Evolutionary conservation across 202 grass and related monocot genomes (phyloP).

Genomic region (Alloteropsis angusta): DNA sequence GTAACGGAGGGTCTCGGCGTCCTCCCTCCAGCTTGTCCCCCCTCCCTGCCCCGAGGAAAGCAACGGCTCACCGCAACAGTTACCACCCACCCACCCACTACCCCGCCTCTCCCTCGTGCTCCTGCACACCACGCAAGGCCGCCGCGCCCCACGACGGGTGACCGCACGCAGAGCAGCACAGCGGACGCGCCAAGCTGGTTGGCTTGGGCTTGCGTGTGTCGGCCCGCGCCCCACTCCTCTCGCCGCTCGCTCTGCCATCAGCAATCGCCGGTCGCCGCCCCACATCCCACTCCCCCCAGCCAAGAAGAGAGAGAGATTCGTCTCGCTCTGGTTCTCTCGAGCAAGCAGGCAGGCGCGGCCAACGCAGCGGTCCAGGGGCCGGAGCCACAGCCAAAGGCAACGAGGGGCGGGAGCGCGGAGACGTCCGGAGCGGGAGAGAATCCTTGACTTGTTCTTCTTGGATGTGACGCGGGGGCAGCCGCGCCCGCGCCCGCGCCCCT

Average conservation of each 20-base stretch:
- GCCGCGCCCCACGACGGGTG: neutral
- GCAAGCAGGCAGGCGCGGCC: constrained; percentile 5
- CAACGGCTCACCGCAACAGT: neutral
- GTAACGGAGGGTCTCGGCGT: neutral
- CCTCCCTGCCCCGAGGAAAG: constrained; percentile 5
- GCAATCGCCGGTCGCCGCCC: no score
- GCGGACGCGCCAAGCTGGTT: neutral
- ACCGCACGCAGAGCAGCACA: neutral
- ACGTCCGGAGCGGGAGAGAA: neutral
- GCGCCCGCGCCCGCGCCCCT: neutral
- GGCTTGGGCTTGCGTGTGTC: neutral
- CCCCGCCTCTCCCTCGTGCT: neutral
- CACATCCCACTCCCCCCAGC: no score
- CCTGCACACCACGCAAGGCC: neutral
- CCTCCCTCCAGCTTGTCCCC: neutral
- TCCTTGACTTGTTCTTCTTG: constrained; percentile 13
- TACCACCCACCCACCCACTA: neutral
- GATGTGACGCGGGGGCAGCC: neutral
- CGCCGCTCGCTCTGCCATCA: neutral
- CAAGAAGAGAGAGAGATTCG: neutral
- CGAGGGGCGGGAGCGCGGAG: neutral
- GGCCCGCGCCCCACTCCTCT: neutral
- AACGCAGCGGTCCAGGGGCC: constrained; percentile 17
- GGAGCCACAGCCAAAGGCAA: neutral
- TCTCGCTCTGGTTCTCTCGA: neutral